Base-by-base conservation (phyloP, 2,329 filamentous ascomycete genomes). In the Sclerotinia glacialis region DNA sequence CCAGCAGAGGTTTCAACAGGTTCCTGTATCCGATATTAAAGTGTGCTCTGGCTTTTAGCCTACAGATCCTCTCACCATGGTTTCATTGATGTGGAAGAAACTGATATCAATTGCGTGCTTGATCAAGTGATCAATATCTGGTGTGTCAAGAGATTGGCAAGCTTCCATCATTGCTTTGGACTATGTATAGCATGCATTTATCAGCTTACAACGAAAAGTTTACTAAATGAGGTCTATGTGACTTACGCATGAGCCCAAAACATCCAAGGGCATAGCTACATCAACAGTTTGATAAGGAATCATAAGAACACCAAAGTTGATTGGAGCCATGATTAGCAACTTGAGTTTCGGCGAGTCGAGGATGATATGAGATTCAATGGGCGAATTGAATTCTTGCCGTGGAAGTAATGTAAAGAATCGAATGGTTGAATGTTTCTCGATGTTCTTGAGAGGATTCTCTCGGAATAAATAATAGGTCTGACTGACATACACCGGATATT, bases 261-360 rank as follows among this genome's bases (percentile, higher is more conserved):
- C 69, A 59, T 75, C 74, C 14, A 72, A 37, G 8, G 73, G 73
- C 3, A 73, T 71, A 23, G 69, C 67, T 2, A 69, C 71, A 46
- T 75, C 74, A 28, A 74, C 14, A 16, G 67, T 66, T 68, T 75
- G 74, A 63, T 69, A 74, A 2, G 68, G 70, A 34, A 74, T 67
- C 67, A 71, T 69, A 37, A 74, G 68, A 52, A 73, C 53, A 21
- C 73, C 73, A 60, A 75, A 72, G 42, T 73, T 65, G 47, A 75
- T 64, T 34, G 72, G 68, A 40, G 73, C 67, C 72, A 74, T 74
- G 50, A 18, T 58, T 28, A 50, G n/a, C 1, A 31, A 18, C 44
- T 37, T 49, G 5, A 21, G 26, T 26, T 34, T 40, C 0, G 37
- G 37, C 12, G 12, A 40, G 37, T 40, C 2, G 5, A 12, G 40